Percentiles rank a stretch among this genome's conserved stretches.
These are phyloP conservation scores for Tetrapisispora namnaoensis DNA, from an alignment of 805 yeast genomes.

Conservation along the genomic window DNA sequence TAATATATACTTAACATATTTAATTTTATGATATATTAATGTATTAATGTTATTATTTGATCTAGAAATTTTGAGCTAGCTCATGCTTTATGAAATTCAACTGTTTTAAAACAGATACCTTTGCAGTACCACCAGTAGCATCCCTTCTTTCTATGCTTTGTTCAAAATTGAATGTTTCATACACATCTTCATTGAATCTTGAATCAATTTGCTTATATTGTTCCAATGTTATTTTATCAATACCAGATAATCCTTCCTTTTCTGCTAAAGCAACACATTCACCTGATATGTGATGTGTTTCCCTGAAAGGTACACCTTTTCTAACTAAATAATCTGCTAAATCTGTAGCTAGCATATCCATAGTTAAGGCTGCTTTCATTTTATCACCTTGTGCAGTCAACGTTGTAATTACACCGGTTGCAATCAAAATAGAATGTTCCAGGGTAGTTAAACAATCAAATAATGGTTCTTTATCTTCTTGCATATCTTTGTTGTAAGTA, in stretches of 20 bases:
- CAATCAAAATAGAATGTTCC: conserved; percentile 86
- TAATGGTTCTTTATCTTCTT: conserved; percentile 98
- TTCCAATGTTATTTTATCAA: conserved; percentile 68
- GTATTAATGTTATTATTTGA: not conserved
- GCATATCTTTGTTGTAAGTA: conserved; percentile 95
- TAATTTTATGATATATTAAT: too few relatives aligned
- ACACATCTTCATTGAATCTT: conserved; percentile 75
- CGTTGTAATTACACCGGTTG: conserved; percentile 94
- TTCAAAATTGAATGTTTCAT: conserved; percentile 82
- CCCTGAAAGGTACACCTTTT: conserved; percentile 98
- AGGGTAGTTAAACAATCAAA: conserved; percentile 86
- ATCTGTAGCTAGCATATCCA: conserved; percentile 99
- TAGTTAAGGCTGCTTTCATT: conserved; percentile 84
- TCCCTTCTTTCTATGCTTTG: conserved; percentile 91
- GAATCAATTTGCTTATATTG: conserved; percentile 74
- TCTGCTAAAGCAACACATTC: conserved; percentile 93
- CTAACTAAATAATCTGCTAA: conserved; percentile 95
- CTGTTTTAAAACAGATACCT: conserved; percentile 76
- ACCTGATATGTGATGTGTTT: conserved; percentile 97
- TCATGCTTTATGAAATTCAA: conserved; percentile 24
- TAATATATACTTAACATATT: too few relatives aligned
- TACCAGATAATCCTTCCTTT: conserved; percentile 64
- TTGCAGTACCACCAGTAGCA: conserved; percentile 96
- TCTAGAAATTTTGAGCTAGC: not conserved
- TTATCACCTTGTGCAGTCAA: conserved; percentile 57